Percentiles rank a stretch among this genome's conserved stretches.
Evolutionary conservation across 2,329 filamentous ascomycete species (phyloP).

Genomic region (Colletotrichum falcatum): DNA sequence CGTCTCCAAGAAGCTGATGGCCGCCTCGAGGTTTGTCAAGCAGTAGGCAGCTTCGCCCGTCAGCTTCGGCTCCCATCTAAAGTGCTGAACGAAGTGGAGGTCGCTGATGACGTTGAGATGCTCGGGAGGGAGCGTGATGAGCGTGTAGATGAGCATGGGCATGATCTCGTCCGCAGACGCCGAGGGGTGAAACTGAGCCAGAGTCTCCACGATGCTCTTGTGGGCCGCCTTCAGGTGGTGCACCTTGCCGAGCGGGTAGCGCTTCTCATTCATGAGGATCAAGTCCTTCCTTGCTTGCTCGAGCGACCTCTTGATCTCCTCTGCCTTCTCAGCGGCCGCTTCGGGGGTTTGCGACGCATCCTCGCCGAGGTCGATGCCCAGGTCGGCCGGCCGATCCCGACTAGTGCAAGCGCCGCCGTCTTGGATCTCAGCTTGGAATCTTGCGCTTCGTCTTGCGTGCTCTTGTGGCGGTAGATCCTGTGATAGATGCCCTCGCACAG

Average conservation of each 20-base stretch:
- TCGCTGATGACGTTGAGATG: slow-evolving; percentile 93
- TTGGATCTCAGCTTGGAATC: slow-evolving; percentile 96
- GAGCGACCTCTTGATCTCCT: slow-evolving; percentile 79
- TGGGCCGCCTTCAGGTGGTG: slow-evolving; percentile 89
- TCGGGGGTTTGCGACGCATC: slow-evolving; percentile 66
- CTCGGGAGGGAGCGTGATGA: slow-evolving; percentile 90
- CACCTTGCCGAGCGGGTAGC: slow-evolving; percentile 91
- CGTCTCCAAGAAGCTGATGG: slow-evolving; percentile 93
- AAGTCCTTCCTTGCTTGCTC: slow-evolving; percentile 78
- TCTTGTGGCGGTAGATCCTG: slow-evolving; percentile 90
- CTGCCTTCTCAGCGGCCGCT: slow-evolving; percentile 68
- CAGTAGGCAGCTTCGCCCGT: slow-evolving; percentile 97
- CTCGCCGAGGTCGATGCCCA: slow-evolving; percentile 80
- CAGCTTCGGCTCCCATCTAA: slow-evolving; percentile 86
- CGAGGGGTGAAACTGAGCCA: slow-evolving; percentile 75
- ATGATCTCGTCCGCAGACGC: slow-evolving; percentile 98
- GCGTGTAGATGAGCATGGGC: slow-evolving; percentile 94
- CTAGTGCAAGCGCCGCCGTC: slow-evolving; percentile 88
- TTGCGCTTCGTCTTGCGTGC: slow-evolving; percentile 91
- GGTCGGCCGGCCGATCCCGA: slow-evolving; percentile 90
- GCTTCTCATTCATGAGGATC: slow-evolving; percentile 84
- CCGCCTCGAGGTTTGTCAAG: slow-evolving; percentile 93
- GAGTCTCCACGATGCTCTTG: slow-evolving; percentile 92
- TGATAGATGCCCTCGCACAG: slow-evolving; percentile 88
- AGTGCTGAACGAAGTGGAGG: slow-evolving; percentile 92